Base-by-base conservation (phyloP, 2,329 filamentous ascomycete genomes). In the Dothistroma pini region DNA sequence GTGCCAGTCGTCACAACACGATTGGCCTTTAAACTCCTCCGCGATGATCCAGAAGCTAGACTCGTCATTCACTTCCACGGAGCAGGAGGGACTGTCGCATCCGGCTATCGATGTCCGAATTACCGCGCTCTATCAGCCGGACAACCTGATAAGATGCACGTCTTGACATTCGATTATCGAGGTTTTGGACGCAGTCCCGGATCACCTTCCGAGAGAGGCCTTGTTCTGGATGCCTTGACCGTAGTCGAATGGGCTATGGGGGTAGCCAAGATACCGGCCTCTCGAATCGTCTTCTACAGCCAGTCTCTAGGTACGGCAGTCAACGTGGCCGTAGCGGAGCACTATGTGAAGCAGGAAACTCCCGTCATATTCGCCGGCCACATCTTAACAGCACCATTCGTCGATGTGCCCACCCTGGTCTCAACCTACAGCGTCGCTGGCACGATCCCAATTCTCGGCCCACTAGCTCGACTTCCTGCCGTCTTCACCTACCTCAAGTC, bases 31-130 rank as follows among this genome's bases (percentile, higher is more conserved):
- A 78, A 78, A 31, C 75, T 90, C 1, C 76, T 91, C 1, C 83
- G 78, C 61, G 79, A 85, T 19, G 87, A 90, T 68, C 85, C 87
- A 1, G 78, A 85, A 14, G 82, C 86, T 9, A 81, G 82, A 25
- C 77, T 91, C 1, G 80, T 90, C 5, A 78, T 91, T 1, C 87
- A 85, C 73, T 74, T 87, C 12, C 84, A 87, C 61, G 84, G 84
- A 4, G 80, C 84, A 0, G 80, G 75, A 9, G 84, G 84, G 0
- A 86, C 82, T 0, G 72, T 87, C 7, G 84, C 77, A 0, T 85
- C 82, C 1, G 82, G 82, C 0, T 83, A 79, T 70, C 74, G 84
- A 8, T 79, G 80, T 0, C 77, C 80, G 4, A 85, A 80, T 67
- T 87, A 87, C 69, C 79, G 84, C 1, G 82, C 80, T 12, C 74